Percentiles rank a stretch among this genome's conserved stretches.
Conservation (phyloP, 1,284 basidiomycete genomes). For the Pascua guehoae region DNA sequence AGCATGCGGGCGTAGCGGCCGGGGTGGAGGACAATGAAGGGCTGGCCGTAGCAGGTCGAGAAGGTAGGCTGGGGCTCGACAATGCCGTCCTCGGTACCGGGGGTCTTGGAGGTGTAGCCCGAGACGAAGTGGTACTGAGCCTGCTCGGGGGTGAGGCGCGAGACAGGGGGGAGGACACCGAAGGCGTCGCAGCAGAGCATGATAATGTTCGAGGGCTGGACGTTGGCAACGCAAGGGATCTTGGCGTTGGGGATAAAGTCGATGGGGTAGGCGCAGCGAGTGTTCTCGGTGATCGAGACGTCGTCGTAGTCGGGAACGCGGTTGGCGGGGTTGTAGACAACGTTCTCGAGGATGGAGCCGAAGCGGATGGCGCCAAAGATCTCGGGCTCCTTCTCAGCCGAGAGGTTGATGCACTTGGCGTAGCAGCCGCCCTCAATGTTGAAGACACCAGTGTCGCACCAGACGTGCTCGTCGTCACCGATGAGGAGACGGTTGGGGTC, state of each 20-base stretch:
- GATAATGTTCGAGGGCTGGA: slow-evolving; percentile 84
- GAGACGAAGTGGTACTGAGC: slow-evolving; percentile 97
- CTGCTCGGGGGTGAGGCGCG: slow-evolving; percentile 87
- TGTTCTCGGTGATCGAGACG: slow-evolving; percentile 96
- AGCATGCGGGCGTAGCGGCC: slow-evolving; percentile 96
- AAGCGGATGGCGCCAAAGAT: slow-evolving; percentile 94
- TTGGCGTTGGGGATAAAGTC: slow-evolving; percentile 94
- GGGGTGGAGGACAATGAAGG: slow-evolving; percentile 97
- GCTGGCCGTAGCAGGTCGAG: slow-evolving; percentile 98
- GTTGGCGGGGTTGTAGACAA: slow-evolving; percentile 88
- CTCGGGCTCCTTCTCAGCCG: slow-evolving; percentile 91
- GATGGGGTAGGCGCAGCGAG: slow-evolving; percentile 96
- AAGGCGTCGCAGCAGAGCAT: slow-evolving; percentile 98
- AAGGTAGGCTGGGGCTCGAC: slow-evolving; percentile 98
- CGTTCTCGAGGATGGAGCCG: slow-evolving; percentile 97
- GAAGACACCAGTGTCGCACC: slow-evolving; percentile 97
- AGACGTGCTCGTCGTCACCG: slow-evolving; percentile 97
- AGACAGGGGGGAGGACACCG: slow-evolving; percentile 94
- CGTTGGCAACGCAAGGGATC: slow-evolving; percentile 80
- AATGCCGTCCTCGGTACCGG: slow-evolving; percentile 97
- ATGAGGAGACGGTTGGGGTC: slow-evolving; percentile 87
- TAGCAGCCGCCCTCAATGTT: slow-evolving; percentile 99
- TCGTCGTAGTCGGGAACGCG: slow-evolving; percentile 95
- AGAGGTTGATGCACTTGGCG: slow-evolving; percentile 97
- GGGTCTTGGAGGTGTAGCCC: slow-evolving; percentile 83